A percentile compares a stretch with the other conserved stretches of the same genome.
phyloP scores from a whole-genome alignment of 495 filamentous ascomycete genomes.

The Amniculicola lignicola region DNA sequence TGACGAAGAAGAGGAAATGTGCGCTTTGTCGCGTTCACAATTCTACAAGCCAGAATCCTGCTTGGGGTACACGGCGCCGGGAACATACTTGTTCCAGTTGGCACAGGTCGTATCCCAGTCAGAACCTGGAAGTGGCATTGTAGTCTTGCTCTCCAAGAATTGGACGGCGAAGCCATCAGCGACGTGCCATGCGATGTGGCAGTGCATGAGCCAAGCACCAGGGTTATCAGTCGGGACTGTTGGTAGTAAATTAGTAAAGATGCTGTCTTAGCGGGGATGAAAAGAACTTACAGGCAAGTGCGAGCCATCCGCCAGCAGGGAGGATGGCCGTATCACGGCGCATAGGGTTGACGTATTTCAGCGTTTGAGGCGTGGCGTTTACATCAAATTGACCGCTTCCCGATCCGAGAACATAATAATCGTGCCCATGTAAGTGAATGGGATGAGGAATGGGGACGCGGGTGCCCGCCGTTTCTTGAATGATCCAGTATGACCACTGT shows the following conservation, averaged over 20 bases:
- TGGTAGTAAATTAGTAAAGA: not conserved
- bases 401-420: constrained; percentile 40
- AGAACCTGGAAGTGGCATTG: not conserved
- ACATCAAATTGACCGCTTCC: constrained; percentile 34
- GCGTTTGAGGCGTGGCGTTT: constrained; percentile 10
- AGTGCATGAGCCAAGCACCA: constrained; percentile 37
- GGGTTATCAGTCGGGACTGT: not conserved
- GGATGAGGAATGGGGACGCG: constrained; percentile 38
- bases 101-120: constrained; percentile 23
- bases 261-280: not conserved
- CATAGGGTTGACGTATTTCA: constrained; percentile 35
- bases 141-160: constrained; percentile 38
- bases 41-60: constrained; percentile 25
- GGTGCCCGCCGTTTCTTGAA: constrained; percentile 36
- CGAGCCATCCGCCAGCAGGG: constrained; percentile 39
- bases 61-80: constrained; percentile 21
- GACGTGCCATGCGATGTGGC: constrained; percentile 42
- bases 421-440: constrained; percentile 42
- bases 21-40: no score
- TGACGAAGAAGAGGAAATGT: no score
- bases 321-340: constrained; percentile 39
- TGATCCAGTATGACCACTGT: constrained; percentile 44
- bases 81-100: constrained; percentile 20
- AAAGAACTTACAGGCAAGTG: constrained; percentile 31
- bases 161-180: constrained; percentile 38